These are phyloP conservation scores for Linum lewisii DNA, from an alignment of 345 rosid species.

Conservation along the genomic window DNA sequence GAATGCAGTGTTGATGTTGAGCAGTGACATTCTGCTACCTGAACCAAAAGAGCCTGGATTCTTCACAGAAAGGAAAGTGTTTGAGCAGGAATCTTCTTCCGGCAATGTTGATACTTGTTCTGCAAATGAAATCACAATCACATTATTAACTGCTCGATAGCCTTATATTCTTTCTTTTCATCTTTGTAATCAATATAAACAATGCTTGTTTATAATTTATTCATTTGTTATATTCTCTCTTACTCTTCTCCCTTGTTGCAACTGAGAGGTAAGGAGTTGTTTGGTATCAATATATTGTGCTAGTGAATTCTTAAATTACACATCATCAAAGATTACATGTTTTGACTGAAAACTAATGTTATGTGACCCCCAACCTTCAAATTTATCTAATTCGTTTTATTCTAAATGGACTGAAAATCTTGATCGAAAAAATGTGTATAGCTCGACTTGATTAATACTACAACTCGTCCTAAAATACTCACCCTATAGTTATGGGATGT, in stretches of 20 bases:
- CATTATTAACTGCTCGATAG: constrained; percentile 13
- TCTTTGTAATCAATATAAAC: background rate
- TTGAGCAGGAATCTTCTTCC: constrained; percentile 8
- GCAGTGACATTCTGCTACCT: constrained; percentile 16
- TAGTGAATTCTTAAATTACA: no score
- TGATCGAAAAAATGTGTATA: no score
- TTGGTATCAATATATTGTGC: no score
- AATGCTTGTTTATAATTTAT: background rate
- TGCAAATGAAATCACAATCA: constrained; percentile 10
- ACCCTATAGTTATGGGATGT: no score
- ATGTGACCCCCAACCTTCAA: no score
- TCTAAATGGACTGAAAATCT: no score
- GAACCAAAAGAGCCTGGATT: constrained; percentile 22
- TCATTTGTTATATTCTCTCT: background rate
- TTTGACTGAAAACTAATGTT: no score
- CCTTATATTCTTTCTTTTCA: background rate
- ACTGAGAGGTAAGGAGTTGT: no score
- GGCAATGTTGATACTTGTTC: constrained; percentile 11
- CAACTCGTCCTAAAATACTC: no score
- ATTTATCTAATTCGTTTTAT: no score
- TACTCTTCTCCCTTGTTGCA: background rate
- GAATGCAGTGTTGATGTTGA: constrained; percentile 15
- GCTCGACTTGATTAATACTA: no score
- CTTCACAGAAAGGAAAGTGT: constrained; percentile 16
- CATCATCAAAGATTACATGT: no score